Percentiles rank a stretch among this genome's conserved stretches.
Conservation (phyloP, 306 rosid genomes). For the Fagus crenata region DNA sequence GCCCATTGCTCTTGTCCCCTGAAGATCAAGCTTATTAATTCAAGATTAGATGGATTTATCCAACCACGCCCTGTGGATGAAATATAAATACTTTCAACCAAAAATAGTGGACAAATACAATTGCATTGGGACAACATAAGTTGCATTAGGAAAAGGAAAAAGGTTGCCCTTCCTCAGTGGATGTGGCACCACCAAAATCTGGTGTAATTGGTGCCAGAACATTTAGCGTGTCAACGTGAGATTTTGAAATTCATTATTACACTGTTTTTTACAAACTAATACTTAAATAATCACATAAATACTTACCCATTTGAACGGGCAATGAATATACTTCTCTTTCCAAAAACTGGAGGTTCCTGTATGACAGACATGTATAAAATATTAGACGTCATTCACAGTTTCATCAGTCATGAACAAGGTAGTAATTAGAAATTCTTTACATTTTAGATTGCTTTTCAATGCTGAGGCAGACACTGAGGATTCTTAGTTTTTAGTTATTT, state of each 20-base stretch:
- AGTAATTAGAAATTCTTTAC: background rate
- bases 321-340: constrained; percentile 85
- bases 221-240: background rate
- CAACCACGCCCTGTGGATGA: background rate
- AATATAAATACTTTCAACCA: constrained; percentile 5
- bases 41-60: constrained; percentile 26
- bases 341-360: constrained; percentile 98
- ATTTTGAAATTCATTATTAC: background rate
- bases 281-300: background rate
- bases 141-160: background rate
- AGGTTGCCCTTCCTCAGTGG: background rate
- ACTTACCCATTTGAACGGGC: constrained; percentile 76
- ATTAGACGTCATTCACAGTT: constrained; percentile 23
- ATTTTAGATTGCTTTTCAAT: background rate
- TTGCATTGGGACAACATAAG: constrained; percentile 5
- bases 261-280: background rate
- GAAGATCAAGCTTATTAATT: constrained; percentile 35
- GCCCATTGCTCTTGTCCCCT: constrained; percentile 97
- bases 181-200: background rate
- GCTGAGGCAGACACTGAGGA: background rate
- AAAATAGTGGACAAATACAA: background rate
- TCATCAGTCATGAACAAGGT: constrained; percentile 16
- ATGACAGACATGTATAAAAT: constrained; percentile 23
- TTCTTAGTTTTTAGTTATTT: background rate
- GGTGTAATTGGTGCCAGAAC: constrained; percentile 15